Evolutionary conservation across 805 yeast genomes (phyloP).

Genomic region (Zygosaccharomyces bisporus): DNA sequence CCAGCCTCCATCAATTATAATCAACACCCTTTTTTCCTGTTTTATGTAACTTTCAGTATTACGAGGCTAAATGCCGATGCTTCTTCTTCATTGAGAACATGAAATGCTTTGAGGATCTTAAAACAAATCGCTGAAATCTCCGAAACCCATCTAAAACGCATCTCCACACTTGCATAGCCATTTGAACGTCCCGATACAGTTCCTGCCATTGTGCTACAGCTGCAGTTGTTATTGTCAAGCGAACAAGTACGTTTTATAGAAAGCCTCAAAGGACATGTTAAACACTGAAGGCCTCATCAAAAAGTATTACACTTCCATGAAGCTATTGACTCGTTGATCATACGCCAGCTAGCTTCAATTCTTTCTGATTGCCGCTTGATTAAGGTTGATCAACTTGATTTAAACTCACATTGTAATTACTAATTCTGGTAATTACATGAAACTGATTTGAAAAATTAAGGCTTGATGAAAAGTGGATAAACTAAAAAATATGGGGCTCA

Average conservation of each 20-base stretch:
- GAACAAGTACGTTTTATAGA: background rate
- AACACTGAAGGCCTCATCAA: too few relatives aligned
- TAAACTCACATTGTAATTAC: constrained; percentile 20
- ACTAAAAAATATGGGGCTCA: background rate
- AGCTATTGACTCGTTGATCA: too few relatives aligned
- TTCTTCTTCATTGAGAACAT: background rate
- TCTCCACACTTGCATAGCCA: background rate
- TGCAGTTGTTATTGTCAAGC: too few relatives aligned
- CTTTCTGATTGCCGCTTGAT: background rate
- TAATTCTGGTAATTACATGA: constrained; percentile 25
- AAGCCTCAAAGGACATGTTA: background rate
- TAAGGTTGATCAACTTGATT: background rate
- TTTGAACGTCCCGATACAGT: background rate
- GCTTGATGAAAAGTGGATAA: background rate
- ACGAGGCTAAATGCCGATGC: background rate
- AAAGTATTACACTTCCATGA: too few relatives aligned
- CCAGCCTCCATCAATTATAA: too few relatives aligned
- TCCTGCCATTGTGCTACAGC: background rate
- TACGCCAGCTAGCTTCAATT: background rate
- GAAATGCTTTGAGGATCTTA: background rate
- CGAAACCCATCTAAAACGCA: background rate
- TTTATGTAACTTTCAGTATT: too few relatives aligned
- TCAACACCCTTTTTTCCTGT: background rate
- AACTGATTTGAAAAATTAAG: constrained; percentile 8
- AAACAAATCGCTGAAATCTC: background rate